These are phyloP conservation scores for Hypoxylon fuscum DNA, from an alignment of 495 filamentous ascomycete genomes.

Conservation along the genomic window DNA sequence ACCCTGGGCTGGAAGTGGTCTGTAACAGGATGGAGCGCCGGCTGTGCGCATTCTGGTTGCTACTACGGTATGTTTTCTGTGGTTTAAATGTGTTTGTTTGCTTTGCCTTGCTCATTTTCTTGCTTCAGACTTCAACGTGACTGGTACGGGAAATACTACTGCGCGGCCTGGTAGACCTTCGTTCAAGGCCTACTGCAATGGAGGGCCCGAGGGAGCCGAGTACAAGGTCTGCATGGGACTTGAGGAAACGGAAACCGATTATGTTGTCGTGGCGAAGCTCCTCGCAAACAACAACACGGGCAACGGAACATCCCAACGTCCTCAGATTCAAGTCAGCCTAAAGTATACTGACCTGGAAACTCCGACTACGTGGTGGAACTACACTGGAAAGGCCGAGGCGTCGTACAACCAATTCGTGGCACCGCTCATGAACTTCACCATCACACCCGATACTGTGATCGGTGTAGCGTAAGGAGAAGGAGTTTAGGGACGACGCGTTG, in stretches of 20 bases:
- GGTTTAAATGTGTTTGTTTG: neutral
- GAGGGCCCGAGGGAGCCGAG: slow-evolving; percentile 38
- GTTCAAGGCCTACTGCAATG: slow-evolving; percentile 42
- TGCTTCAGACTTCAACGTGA: slow-evolving; percentile 41
- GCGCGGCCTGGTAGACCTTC: slow-evolving; percentile 34
- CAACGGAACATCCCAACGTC: slow-evolving; percentile 29
- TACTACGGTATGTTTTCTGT: slow-evolving; percentile 32
- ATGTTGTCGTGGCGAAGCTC: slow-evolving; percentile 38
- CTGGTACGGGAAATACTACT: slow-evolving; percentile 28
- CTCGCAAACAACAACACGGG: slow-evolving; percentile 24
- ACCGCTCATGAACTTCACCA: slow-evolving; percentile 43
- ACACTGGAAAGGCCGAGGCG: slow-evolving; percentile 41
- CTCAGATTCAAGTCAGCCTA: slow-evolving; percentile 43
- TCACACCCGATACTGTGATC: slow-evolving; percentile 38
- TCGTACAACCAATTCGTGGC: slow-evolving; percentile 39
- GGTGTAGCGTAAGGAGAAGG: slow-evolving; percentile 39
- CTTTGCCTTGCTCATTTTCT: slow-evolving; percentile 5
- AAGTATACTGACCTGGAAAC: slow-evolving; percentile 37
- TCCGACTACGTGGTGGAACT: slow-evolving; percentile 45
- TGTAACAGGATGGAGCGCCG: slow-evolving; percentile 44
- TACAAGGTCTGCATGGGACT: slow-evolving; percentile 32
- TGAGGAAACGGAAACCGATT: slow-evolving; percentile 25
- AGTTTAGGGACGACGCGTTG: slow-evolving; percentile 11
- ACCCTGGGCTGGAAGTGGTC: slow-evolving; percentile 32
- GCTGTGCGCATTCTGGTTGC: slow-evolving; percentile 28